Conservation (phyloP, 73 alveolate species). For the Paramecium pentaurelia region DNA sequence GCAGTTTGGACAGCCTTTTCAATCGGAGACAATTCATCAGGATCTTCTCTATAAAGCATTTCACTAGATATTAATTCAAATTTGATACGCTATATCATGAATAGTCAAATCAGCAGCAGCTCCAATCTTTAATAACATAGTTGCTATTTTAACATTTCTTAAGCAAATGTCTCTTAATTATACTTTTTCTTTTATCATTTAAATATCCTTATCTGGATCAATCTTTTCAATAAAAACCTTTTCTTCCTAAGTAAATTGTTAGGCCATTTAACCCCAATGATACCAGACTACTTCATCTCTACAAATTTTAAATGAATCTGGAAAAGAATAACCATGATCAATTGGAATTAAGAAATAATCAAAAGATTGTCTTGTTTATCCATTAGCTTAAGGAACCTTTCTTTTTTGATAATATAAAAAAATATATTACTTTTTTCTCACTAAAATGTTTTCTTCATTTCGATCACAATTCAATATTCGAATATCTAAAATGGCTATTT, state of each 20-base stretch:
- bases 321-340: conserved; percentile 92
- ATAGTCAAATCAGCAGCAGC: conserved; percentile 91
- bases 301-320: conserved; percentile 83
- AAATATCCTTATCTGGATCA: conserved; percentile 58
- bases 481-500: conserved; percentile 92
- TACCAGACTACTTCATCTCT: conserved; percentile 95
- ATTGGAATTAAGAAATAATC: conserved; percentile 86
- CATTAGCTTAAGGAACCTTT: conserved; percentile 15
- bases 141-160: conserved; percentile 85
- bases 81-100: conserved; percentile 69
- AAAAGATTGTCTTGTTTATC: conserved; percentile 49
- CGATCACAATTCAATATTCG: conserved; percentile 94
- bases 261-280: conserved; percentile 89
- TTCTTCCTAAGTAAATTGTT: conserved; percentile 76
- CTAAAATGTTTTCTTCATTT: conserved; percentile 91
- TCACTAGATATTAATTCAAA: background rate
- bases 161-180: conserved; percentile 90
- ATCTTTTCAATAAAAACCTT: conserved; percentile 77
- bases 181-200: conserved; percentile 74
- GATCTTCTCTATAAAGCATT: background rate
- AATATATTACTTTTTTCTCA: conserved; percentile 68
- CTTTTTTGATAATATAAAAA: background rate
- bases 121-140: conserved; percentile 81
- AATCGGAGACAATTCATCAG: conserved; percentile 4
- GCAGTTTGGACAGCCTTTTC: background rate